Evolutionary conservation across 345 rosid species (phyloP).

Genomic region (Fremontodendron californicum): DNA sequence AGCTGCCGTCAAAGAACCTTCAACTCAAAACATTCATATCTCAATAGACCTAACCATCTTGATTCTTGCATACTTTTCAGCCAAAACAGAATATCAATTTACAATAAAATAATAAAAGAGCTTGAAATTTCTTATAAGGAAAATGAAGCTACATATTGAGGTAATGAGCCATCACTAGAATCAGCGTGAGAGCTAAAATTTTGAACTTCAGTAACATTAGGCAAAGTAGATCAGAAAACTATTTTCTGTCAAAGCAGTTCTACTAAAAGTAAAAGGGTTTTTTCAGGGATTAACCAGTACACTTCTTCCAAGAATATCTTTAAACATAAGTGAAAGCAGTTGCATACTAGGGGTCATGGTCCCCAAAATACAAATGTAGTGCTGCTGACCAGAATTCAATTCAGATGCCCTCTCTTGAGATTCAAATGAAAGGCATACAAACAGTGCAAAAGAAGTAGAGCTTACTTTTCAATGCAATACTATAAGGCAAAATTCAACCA

Average conservation of each 20-base stretch:
- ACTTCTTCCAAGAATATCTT: background rate
- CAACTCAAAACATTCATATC: background rate
- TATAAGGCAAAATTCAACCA: background rate
- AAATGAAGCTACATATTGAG: background rate
- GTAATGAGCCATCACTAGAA: background rate
- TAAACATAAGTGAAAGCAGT: background rate
- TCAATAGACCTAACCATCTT: background rate
- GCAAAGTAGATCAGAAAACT: background rate
- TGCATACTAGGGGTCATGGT: background rate
- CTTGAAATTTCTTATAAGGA: background rate
- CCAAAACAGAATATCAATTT: background rate
- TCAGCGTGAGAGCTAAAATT: background rate
- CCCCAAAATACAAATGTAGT: background rate
- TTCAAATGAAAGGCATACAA: background rate
- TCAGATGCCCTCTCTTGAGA: background rate
- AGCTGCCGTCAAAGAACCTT: background rate
- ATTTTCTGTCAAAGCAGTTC: background rate
- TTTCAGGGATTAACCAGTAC: background rate
- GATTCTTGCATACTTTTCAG: background rate
- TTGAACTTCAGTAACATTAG: background rate
- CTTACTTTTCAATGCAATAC: background rate
- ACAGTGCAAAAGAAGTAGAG: background rate
- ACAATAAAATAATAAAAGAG: background rate
- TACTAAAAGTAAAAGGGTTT: background rate
- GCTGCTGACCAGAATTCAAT: background rate